phyloP scores from a whole-genome alignment of 257 asterid species.

The Nicotiana sylvestris region DNA sequence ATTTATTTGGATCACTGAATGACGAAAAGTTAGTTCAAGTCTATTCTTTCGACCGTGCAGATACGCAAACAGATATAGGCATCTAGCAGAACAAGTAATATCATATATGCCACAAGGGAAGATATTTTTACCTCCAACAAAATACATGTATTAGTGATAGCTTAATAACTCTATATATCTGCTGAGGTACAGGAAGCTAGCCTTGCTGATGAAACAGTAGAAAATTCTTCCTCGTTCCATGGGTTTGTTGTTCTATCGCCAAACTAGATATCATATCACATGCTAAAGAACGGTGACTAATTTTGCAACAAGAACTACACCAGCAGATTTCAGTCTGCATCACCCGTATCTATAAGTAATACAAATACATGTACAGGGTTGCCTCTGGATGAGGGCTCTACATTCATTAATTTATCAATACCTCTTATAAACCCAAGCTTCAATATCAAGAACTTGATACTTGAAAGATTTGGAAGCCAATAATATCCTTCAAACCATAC shows the following conservation, averaged over 20 bases:
- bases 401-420: too few species aligned
- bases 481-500: too few species aligned
- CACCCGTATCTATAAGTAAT: background rate
- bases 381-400: too few species aligned
- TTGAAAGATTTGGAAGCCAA: too few species aligned
- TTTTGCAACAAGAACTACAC: conserved; percentile 87
- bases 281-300: conserved; percentile 79
- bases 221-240: conserved; percentile 88
- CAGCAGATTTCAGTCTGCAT: conserved; percentile 74
- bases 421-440: too few species aligned
- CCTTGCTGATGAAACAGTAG: conserved; percentile 97
- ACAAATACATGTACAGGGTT: background rate
- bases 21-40: too few species aligned
- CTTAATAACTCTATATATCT: conserved; percentile 30
- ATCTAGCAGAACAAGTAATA: too few species aligned
- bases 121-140: background rate
- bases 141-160: background rate
- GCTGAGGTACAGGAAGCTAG: conserved; percentile 89
- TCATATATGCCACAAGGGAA: too few species aligned
- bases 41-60: too few species aligned
- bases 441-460: too few species aligned
- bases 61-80: too few species aligned
- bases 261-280: conserved; percentile 87
- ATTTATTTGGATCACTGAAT: too few species aligned
- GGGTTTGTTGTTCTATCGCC: conserved; percentile 97